Base-by-base conservation (phyloP, 2,329 filamentous ascomycete species). In the Alternaria sp. region DNA sequence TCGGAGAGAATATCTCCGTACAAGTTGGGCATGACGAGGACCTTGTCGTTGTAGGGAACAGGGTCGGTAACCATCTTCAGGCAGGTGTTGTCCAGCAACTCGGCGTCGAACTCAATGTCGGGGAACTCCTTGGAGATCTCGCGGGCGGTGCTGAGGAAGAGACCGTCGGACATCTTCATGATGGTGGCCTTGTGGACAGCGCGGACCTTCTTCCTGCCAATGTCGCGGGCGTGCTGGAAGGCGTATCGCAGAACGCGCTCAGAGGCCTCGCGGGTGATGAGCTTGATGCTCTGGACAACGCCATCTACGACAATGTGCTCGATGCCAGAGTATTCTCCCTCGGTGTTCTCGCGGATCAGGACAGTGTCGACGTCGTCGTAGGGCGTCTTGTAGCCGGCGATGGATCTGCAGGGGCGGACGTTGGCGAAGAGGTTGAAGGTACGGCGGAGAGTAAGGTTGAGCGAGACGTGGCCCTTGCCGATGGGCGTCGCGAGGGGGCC, bases 371-470 rank as follows among this genome's bases (percentile, higher is more conserved):
- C 96, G 77, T 92, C 89, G 82, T 98, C 95, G 87, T 98, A 98
- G 68, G 95, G 94, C 58, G 96, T 99, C 90, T 98, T 97, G 91
- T 91, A 99, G 78, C 96, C 96, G 71, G 92, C 92, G 74, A 99
- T 94, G 70, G 94, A 97, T 80, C 94, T 92, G 90, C 96, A 99
- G 68, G 96, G 96, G 79, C 96, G 94, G 77, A 99, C 88, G 87
- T 99, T 99, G 86, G 96, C 96, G 84, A 99, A 99, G 78, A 99
- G 94, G 88, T 99, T 99, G 87, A 99, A 99, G 69, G 96, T 99
- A 80, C 96, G 92, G 81, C 96, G 95, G 78, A 99, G 94, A 65
- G 96, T 99, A 71, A 99, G 87, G 88, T 99, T 99, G 75, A 99
- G 92, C 63, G 96, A 98, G 82, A 99, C 95, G 85, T 99, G 96